Percentiles rank a stretch among this genome's conserved stretches.
Conservation (phyloP, 1,284 basidiomycete genomes). For the Sphagnurus paluster region DNA sequence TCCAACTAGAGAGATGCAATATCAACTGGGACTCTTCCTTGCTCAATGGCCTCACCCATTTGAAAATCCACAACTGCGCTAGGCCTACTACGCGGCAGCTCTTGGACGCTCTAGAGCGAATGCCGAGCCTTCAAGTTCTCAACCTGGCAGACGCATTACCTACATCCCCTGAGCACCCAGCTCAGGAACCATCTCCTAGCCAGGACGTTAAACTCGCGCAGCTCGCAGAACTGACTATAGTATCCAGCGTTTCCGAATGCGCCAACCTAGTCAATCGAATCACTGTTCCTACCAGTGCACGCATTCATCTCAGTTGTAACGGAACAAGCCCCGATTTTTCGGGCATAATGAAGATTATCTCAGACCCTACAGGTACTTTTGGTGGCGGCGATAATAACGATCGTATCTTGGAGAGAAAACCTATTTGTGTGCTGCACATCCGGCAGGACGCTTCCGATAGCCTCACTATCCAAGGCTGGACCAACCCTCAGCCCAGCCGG, state of each 20-base stretch:
- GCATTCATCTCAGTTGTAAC: slow-evolving; percentile 18
- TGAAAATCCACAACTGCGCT: slow-evolving; percentile 22
- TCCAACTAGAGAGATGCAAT: slow-evolving; percentile 22
- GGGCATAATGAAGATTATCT: slow-evolving; percentile 16
- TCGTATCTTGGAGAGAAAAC: slow-evolving; percentile 8
- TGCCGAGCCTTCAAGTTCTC: slow-evolving; percentile 23
- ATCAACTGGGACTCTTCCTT: slow-evolving; percentile 25
- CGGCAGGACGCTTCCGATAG: slow-evolving; percentile 12
- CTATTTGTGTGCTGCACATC: slow-evolving; percentile 16
- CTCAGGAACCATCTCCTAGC: background rate
- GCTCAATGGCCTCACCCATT: slow-evolving; percentile 23
- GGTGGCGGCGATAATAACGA: slow-evolving; percentile 2
- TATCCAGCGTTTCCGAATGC: slow-evolving; percentile 21
- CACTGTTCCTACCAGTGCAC: slow-evolving; percentile 18
- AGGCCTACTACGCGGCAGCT: slow-evolving; percentile 23
- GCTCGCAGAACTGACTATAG: slow-evolving; percentile 20
- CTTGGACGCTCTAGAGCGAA: slow-evolving; percentile 22
- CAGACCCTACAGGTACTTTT: slow-evolving; percentile 5
- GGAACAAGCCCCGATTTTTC: slow-evolving; percentile 20
- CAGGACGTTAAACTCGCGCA: slow-evolving; percentile 17
- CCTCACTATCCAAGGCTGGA: slow-evolving; percentile 19
- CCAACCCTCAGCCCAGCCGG: slow-evolving; percentile 4
- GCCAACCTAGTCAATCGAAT: slow-evolving; percentile 21
- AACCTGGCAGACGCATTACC: slow-evolving; percentile 23
- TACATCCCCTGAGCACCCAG: slow-evolving; percentile 6